Percentiles rank a stretch among this genome's conserved stretches.
Conservation (phyloP, 2,329 filamentous ascomycete species). For the Paracoccidioides lutzii region DNA sequence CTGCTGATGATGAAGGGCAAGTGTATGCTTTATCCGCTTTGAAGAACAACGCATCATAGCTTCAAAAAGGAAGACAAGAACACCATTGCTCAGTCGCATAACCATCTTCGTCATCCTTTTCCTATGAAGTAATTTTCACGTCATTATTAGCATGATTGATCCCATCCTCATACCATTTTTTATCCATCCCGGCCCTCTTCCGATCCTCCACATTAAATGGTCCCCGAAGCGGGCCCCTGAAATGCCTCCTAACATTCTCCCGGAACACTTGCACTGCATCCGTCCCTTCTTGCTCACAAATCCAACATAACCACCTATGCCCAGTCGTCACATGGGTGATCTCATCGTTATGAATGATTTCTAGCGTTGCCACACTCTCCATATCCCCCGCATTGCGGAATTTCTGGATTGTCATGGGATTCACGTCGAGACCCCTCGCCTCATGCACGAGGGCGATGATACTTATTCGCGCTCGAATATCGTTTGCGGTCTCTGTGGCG, state of each 20-base stretch:
- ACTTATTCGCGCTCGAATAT: slow-evolving; percentile 35
- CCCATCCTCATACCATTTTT: slow-evolving; percentile 28
- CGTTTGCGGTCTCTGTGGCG: slow-evolving; percentile 30
- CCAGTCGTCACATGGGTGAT: slow-evolving; percentile 39
- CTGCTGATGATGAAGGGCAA: too few species aligned
- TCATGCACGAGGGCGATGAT: slow-evolving; percentile 38
- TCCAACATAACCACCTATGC: slow-evolving; percentile 37
- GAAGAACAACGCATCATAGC: too few species aligned
- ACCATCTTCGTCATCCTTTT: too few species aligned
- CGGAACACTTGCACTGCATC: slow-evolving; percentile 36
- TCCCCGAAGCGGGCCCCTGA: slow-evolving; percentile 31
- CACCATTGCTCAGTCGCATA: too few species aligned
- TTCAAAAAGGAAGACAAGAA: too few species aligned
- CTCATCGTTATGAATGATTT: slow-evolving; percentile 37
- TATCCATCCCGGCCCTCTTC: slow-evolving; percentile 33
- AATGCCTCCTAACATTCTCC: slow-evolving; percentile 31
- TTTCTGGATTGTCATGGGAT: slow-evolving; percentile 37
- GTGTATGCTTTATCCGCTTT: too few species aligned
- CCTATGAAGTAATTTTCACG: background rate
- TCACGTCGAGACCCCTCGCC: slow-evolving; percentile 35
- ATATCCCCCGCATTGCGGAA: slow-evolving; percentile 30
- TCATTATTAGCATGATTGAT: background rate
- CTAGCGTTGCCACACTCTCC: slow-evolving; percentile 32
- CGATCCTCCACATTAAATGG: slow-evolving; percentile 36
- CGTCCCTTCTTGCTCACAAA: slow-evolving; percentile 33